Evolutionary conservation across 2,329 filamentous ascomycete genomes (phyloP), one percentile per base, ranked within the genome.

Genomic region (Fusarium sp.): DNA sequence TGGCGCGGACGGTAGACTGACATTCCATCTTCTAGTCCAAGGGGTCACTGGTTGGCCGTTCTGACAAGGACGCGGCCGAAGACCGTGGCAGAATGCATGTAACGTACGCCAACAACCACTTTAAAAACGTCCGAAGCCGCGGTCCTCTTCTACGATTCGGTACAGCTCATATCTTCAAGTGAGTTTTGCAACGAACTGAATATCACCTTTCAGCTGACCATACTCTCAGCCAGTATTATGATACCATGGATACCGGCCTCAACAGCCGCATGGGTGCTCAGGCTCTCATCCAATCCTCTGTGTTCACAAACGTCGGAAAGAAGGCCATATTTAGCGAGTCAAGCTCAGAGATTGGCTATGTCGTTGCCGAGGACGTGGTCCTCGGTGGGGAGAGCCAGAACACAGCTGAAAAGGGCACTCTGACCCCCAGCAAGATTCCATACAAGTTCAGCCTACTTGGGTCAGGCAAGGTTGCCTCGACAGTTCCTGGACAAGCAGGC

Each of bases 31-130:
- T 9, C 4, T n/a, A 68, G 65, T 74, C 67, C 38, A 88, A 88
- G 74, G 83, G 80, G 25, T 84, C 83, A 0, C 79, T 88, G 13
- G 76, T 88, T 48, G 86, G 84, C 6, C 85, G 88, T 78, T 84
- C 80, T 7, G 83, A 88, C 75, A 80, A 69, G 72, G 88, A 88
- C 72, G 75, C 66, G 6, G 76, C 70, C 29, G 84, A 88, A 63
- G 86, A 88, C 68, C 82, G 71, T 3, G 85, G 86, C 53, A 79
- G 83, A 63, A 75, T 88, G 14, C 81, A 76, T 61, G 76, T 88
- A 19, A 88, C 86, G 21, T 86, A 85, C 69, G 78, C 79, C 72
- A 82, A 86, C 75, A 88, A 88, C 79, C 78, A 84, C 77, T 88
- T 79, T 76, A 65, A 73, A 57, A 87, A 88, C 73, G 74, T 88